phyloP scores from a whole-genome alignment of 192 early-diverging fungal genomes.

The Mortierella claussenii region DNA sequence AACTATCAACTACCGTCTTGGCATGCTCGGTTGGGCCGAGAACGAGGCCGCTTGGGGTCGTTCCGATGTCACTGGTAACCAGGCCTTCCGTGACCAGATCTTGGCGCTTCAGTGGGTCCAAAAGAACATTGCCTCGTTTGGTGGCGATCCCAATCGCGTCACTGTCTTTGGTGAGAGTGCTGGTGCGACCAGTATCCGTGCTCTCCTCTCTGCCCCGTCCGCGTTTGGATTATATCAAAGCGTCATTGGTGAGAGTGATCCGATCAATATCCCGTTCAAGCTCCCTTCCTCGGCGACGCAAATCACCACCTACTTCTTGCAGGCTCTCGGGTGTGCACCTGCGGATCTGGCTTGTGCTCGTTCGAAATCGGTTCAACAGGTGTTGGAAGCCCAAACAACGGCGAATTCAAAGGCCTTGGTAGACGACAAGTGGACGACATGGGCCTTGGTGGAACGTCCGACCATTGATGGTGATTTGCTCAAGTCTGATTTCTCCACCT shows the following conservation, averaged over 20 bases:
- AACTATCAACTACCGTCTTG: conserved; percentile 50
- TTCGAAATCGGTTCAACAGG: conserved; percentile 1
- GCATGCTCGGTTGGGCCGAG: conserved; percentile 39
- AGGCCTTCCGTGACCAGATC: conserved; percentile 61
- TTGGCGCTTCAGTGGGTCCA: conserved; percentile 65
- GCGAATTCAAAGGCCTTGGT: conserved; percentile 17
- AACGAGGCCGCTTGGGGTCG: conserved; percentile 1
- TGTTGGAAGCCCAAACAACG: conserved; percentile 19
- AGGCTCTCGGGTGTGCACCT: conserved; percentile 8
- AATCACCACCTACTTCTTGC: conserved; percentile 29
- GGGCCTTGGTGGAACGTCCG: conserved; percentile 29
- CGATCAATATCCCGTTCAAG: conserved; percentile 50
- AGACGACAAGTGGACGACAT: conserved; percentile 35
- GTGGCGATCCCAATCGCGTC: conserved; percentile 64
- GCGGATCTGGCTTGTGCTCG: conserved; percentile 27
- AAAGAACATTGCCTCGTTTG: conserved; percentile 64
- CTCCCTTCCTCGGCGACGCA: background rate
- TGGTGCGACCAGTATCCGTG: conserved; percentile 51
- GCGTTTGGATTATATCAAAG: conserved; percentile 54
- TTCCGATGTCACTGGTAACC: conserved; percentile 23
- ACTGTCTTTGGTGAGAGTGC: conserved; percentile 51
- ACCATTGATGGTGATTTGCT: conserved; percentile 47
- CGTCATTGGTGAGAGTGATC: conserved; percentile 57
- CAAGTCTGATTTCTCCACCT: conserved; percentile 25
- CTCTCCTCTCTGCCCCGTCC: conserved; percentile 48